Evolutionary conservation across 1,284 basidiomycete genomes (phyloP).

Genomic region (Fistulinella cinereoalba): DNA sequence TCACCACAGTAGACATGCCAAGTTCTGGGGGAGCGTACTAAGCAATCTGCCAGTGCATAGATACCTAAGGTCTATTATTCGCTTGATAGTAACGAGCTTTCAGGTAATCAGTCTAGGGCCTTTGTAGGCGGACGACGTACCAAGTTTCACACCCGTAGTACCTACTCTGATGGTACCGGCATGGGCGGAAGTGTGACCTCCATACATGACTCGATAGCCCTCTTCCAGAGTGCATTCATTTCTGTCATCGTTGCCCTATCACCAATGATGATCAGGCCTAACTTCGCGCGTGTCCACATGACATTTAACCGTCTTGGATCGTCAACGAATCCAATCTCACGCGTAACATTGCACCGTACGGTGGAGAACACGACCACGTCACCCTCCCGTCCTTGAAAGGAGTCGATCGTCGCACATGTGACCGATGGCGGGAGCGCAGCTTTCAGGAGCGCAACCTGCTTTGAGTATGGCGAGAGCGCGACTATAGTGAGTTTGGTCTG

Average conservation of each 20-base stretch:
- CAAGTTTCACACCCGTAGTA: too few relatives aligned
- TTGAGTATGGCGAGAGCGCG: slow-evolving; percentile 58
- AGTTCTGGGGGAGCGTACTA: too few relatives aligned
- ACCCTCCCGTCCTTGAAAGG: slow-evolving; percentile 75
- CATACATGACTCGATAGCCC: slow-evolving; percentile 48
- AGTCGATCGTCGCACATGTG: slow-evolving; percentile 62
- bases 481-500: slow-evolving; percentile 40
- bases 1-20: too few relatives aligned
- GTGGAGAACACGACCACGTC: slow-evolving; percentile 71
- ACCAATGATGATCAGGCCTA: slow-evolving; percentile 64
- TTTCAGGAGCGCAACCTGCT: slow-evolving; percentile 49
- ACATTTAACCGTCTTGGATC: slow-evolving; percentile 66
- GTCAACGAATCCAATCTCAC: slow-evolving; percentile 67
- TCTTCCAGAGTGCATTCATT: slow-evolving; percentile 46
- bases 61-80: too few relatives aligned
- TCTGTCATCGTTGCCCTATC: slow-evolving; percentile 54
- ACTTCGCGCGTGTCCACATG: slow-evolving; percentile 68
- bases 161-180: neutral
- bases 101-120: too few relatives aligned
- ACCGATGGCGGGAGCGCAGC: slow-evolving; percentile 40
- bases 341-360: slow-evolving; percentile 58
- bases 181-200: slow-evolving; percentile 19
- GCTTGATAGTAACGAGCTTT: too few relatives aligned
- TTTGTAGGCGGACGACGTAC: too few relatives aligned
- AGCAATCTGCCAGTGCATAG: too few relatives aligned